phyloP scores from a whole-genome alignment of 2,329 filamentous ascomycete genomes.

The Hypocreales sp. region DNA sequence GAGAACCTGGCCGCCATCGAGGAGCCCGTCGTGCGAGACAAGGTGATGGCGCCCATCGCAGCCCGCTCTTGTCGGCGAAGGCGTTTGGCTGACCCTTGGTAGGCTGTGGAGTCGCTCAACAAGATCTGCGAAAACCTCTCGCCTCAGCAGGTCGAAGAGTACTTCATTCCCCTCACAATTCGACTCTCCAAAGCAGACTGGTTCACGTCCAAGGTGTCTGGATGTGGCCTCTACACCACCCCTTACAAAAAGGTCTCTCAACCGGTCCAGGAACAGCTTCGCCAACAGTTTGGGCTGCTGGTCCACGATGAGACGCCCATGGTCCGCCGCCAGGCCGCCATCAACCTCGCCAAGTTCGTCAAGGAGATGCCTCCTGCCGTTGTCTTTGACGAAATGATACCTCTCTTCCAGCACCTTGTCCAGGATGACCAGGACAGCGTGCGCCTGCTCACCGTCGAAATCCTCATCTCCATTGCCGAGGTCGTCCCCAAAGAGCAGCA shows the following conservation, averaged over 20 bases:
- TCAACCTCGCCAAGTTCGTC: constrained; percentile 92
- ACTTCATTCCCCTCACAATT: constrained; percentile 90
- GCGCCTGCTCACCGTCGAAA: constrained; percentile 85
- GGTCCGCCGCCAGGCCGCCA: constrained; percentile 93
- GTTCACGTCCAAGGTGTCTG: constrained; percentile 99
- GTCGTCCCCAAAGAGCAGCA: constrained; percentile 97
- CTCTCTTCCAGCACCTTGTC: constrained; percentile 91
- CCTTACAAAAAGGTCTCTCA: constrained; percentile 86
- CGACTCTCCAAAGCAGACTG: constrained; percentile 98
- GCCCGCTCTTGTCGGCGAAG: constrained; percentile 1
- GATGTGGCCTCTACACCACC: constrained; percentile 83
- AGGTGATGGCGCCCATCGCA: constrained; percentile 42
- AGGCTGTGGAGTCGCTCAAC: constrained; percentile 98
- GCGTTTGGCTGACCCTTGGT: constrained; percentile 5
- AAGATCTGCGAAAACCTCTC: constrained; percentile 95
- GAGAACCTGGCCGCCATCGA: constrained; percentile 98
- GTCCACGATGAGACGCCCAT: constrained; percentile 98
- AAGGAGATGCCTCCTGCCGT: constrained; percentile 88
- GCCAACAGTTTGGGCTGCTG: constrained; percentile 80
- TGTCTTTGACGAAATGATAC: constrained; percentile 97
- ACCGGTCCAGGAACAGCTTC: constrained; percentile 76
- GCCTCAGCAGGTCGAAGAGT: constrained; percentile 84
- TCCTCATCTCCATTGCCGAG: constrained; percentile 91
- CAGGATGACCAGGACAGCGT: constrained; percentile 97
- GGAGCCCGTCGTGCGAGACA: constrained; percentile 93